Base-by-base conservation (phyloP, 768 basidiomycete species). In the Rhodosporidiobolus sp. region DNA sequence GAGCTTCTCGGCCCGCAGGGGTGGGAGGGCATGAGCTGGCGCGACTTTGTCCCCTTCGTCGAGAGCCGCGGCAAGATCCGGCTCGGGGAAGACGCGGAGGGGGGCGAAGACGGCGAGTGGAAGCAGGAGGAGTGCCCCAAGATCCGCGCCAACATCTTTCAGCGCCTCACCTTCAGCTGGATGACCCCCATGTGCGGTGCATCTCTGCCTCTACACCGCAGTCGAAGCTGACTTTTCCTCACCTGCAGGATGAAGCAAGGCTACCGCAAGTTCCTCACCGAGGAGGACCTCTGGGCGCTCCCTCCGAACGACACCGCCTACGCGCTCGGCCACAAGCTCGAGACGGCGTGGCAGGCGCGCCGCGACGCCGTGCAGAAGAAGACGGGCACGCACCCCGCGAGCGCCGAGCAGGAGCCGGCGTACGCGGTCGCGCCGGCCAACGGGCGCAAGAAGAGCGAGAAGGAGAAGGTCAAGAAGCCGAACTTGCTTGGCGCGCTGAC, bases 251-350 rank as follows among this genome's bases (percentile, higher is more conserved):
- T 84, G 77, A 78, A 78, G 60, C 71, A 77, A 14, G 83, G 83
- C 4, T 78, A 80, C 34, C 65, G 64, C 45, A 81, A 86, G 64
- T 87, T 86, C 79, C 88, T 97, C 68, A 89, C 89, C 1, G 92
- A 95, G 79, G 85, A 89, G 38, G 95, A 98, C 78, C 85, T 97
- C 32, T 92, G 92, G 54, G 85, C 87, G 1, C 83, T 96, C 34
- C 77, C 77, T 0, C 82, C 87, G 0, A 78, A 81, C 16, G 91
- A 96, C 77, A 87, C 89, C 75, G 88, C 92, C 0, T 84, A 84
- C 34, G 85, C 86, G 32, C 86, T 96, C 0, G 89, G 89, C 20
- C 75, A 83, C 16, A 83, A 84, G 26, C 84, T 96, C 28, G 83
- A 88, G 64, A 78, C 76, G 0, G 86, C 90, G 7, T 84, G 93